Base-by-base conservation (phyloP, 441 rosid genomes). In the Gossypium schwendimanii region DNA sequence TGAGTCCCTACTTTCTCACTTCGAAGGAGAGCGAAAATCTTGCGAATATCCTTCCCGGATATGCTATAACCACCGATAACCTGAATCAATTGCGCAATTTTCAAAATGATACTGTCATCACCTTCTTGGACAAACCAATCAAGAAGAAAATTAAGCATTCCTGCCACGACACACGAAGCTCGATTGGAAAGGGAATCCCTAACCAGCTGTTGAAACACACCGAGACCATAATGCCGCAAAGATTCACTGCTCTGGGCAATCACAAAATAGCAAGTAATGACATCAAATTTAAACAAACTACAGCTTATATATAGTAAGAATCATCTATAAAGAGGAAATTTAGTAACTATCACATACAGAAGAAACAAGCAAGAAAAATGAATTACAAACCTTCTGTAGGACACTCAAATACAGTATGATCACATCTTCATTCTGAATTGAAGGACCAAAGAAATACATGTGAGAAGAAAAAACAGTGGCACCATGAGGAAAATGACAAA, bases 241-340 rank as follows among this genome's bases (percentile, higher is more conserved):
- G 92, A 88, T 77, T 90, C 98, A 87, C 99, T 96, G 99, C 99
- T 94, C 99, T 96, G 99, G 95, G 92, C 92, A 87, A 81, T 85
- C 88, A 88, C 77, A 91, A 84, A 87, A 78, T 72, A 83, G 72
- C 78, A 70, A 77, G 76, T 77, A 82, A 85, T 76, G 75, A 85
- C 72, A 82, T 50, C 55, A 64, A 57, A 70, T 65, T 7, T 23
- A 41, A 59, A 69, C 61, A 49, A 47, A 44, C 49, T 44, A 44
- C 49, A 44, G 49, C 49, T 44, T 44, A 3, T 44, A 63, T 75
- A 36, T 58, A 49, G 64, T 21, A 53, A 52, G 14, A 55, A 69
- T n/a, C 23, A 15, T 14, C 15, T 39, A 66, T 36, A 73, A 58
- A 63, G 49, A 73, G 44, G 28, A 24, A 53, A 68, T 15, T 6